A percentile compares a stretch with the other conserved stretches of the same genome.
Evolutionary conservation across 2,329 filamentous ascomycete species (phyloP).

Genomic region (Magnaporthiopsis rhizophila): DNA sequence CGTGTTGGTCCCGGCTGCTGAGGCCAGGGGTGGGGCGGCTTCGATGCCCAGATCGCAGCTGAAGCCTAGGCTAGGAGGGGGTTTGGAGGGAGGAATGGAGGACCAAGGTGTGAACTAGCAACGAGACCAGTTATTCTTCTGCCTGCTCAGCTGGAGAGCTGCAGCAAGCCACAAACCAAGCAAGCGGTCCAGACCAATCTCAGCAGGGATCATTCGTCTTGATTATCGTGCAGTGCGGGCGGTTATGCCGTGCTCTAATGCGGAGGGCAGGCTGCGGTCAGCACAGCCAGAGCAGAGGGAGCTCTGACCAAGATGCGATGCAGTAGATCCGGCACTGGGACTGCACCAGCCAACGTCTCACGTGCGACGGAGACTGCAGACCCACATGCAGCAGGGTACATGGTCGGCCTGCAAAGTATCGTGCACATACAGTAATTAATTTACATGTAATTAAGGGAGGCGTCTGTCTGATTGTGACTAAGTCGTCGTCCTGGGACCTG

Average conservation of each 20-base stretch:
- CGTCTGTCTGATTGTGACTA: neutral
- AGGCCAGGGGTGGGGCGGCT: too few relatives aligned
- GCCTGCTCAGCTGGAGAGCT: neutral
- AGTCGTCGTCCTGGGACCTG: neutral
- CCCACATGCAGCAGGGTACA: neutral
- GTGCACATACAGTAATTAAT: neutral
- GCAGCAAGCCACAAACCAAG: neutral
- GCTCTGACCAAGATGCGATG: too few relatives aligned
- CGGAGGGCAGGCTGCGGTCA: neutral
- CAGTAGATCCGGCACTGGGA: too few relatives aligned
- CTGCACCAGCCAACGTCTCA: too few relatives aligned
- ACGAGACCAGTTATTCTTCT: neutral
- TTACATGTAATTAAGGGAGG: too few relatives aligned
- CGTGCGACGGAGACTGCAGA: too few relatives aligned
- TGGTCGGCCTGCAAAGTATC: neutral
- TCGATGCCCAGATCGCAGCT: neutral
- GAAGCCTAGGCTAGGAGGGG: neutral
- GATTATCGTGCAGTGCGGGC: neutral
- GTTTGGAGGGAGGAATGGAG: neutral
- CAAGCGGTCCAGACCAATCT: neutral
- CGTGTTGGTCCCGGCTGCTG: neutral
- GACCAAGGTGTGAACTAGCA: neutral
- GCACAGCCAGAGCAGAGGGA: neutral
- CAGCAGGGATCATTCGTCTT: neutral
- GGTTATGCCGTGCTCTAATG: neutral